Evolutionary conservation across 257 asterid genomes (phyloP).

Genomic region (Solanum habrochaites): DNA sequence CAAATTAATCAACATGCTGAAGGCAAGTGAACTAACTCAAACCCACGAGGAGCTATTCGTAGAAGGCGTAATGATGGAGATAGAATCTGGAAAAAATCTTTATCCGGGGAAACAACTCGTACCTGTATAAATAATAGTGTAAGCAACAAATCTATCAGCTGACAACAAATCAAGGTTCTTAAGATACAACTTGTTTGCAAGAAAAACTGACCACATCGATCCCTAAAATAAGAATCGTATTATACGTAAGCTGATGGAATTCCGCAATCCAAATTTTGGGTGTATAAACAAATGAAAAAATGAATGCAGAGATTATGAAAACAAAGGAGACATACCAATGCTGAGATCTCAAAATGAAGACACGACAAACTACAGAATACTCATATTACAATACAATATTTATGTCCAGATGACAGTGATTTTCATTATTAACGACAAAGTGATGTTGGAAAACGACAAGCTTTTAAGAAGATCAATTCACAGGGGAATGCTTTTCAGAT

Average conservation of each 20-base stretch:
- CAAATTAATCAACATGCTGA: background rate
- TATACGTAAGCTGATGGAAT: background rate
- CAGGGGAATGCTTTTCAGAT: background rate
- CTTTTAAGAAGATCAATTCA: background rate
- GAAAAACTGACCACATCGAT: background rate
- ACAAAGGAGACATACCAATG: background rate
- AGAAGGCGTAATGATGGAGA: constrained; percentile 94
- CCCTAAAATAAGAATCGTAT: background rate
- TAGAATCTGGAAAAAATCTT: constrained; percentile 89
- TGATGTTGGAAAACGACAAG: background rate
- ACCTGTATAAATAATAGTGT: constrained; percentile 44
- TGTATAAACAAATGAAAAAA: background rate
- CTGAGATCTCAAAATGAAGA: background rate
- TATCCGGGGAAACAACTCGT: constrained; percentile 97
- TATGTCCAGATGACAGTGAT: background rate
- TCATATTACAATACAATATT: background rate
- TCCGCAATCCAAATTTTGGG: background rate
- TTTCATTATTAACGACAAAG: background rate
- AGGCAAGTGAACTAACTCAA: constrained; percentile 49
- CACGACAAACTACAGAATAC: background rate
- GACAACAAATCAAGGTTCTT: background rate
- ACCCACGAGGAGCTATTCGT: constrained; percentile 97
- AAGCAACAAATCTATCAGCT: constrained; percentile 1
- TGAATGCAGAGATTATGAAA: background rate
- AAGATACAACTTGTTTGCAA: background rate